Percentiles rank a stretch among this genome's conserved stretches.
Evolutionary conservation across 352 stramenopile species (phyloP).

Genomic region (Globisporangium perplexum): DNA sequence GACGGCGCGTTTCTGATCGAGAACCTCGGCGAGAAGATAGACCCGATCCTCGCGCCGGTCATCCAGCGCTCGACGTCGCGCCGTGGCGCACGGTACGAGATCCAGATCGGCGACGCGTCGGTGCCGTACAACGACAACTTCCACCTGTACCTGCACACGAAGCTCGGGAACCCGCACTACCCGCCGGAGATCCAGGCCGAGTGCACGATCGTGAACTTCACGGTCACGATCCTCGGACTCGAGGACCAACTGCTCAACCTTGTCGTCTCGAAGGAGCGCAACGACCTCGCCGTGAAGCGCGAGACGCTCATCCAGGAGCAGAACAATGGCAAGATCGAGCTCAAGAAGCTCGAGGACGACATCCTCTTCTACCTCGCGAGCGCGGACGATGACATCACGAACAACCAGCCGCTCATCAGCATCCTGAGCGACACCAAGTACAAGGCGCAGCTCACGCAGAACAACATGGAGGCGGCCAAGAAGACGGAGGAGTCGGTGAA

Average conservation of each 20-base stretch:
- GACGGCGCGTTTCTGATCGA: conserved; percentile 93
- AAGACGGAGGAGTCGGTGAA: conserved; percentile 91
- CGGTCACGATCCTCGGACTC: conserved; percentile 88
- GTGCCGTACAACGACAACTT: conserved; percentile 94
- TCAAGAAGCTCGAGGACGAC: conserved; percentile 94
- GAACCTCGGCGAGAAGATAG: conserved; percentile 93
- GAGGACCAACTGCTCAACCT: conserved; percentile 92
- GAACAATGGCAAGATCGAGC: conserved; percentile 95
- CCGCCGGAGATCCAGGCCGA: conserved; percentile 94
- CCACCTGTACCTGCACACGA: conserved; percentile 93
- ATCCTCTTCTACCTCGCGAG: conserved; percentile 94
- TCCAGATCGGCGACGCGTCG: conserved; percentile 93
- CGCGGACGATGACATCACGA: conserved; percentile 96
- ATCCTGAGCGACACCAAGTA: conserved; percentile 94
- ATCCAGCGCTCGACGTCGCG: conserved; percentile 94
- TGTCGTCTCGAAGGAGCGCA: conserved; percentile 90
- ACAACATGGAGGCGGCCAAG: conserved; percentile 92
- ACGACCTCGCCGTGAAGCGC: conserved; percentile 74
- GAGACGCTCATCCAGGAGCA: conserved; percentile 93
- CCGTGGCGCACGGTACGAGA: conserved; percentile 89
- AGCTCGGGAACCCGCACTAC: conserved; percentile 93
- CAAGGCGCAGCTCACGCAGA: conserved; percentile 88
- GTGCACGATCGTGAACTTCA: conserved; percentile 95
- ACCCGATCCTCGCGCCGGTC: conserved; percentile 90
- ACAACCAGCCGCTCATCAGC: conserved; percentile 95